Conservation (phyloP, 345 rosid species). For the Populus davidiana region DNA sequence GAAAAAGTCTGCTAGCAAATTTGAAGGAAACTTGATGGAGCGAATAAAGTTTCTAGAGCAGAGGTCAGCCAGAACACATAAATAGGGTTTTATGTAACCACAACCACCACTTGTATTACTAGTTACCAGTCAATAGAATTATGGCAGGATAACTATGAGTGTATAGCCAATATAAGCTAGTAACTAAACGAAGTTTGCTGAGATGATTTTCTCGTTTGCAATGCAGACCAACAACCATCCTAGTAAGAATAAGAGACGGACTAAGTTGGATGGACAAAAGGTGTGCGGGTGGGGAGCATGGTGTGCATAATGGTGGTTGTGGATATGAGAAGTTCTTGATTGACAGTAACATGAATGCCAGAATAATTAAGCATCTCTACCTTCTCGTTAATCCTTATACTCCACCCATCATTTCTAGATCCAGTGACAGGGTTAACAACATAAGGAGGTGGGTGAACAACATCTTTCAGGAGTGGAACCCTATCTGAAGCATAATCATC, state of each 20-base stretch:
- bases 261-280: background rate
- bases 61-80: background rate
- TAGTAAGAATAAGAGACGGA: background rate
- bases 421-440: constrained; percentile 62
- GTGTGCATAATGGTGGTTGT: background rate
- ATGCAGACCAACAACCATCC: background rate
- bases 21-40: background rate
- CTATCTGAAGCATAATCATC: constrained; percentile 59
- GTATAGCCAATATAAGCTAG: background rate
- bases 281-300: background rate
- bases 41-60: background rate
- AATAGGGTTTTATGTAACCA: background rate
- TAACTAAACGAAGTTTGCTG: background rate
- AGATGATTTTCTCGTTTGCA: background rate
- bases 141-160: background rate
- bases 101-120: background rate
- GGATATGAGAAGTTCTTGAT: background rate
- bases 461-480: constrained; percentile 62
- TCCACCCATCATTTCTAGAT: constrained; percentile 50
- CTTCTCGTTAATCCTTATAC: constrained; percentile 54
- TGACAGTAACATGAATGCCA: background rate
- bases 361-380: constrained; percentile 22
- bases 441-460: constrained; percentile 44
- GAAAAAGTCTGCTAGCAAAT: background rate
- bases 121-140: background rate